A percentile compares a stretch with the other conserved stretches of the same genome.
Evolutionary conservation across 164 flowering plant genomes (phyloP).

Genomic region (Magnolia sinica): DNA sequence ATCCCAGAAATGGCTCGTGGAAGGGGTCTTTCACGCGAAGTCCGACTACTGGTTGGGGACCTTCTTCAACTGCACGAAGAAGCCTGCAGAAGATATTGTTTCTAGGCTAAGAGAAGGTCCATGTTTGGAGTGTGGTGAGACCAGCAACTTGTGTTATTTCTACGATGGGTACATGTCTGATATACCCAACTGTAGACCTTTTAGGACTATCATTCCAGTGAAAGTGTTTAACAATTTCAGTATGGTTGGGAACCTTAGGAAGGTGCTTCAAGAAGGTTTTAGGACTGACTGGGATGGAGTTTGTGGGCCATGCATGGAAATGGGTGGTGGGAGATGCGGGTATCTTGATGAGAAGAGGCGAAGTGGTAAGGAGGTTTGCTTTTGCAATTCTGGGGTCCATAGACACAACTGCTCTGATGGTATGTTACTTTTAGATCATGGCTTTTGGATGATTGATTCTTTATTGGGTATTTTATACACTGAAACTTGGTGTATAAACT

Average conservation of each 20-base stretch:
- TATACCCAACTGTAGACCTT: background rate
- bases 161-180: background rate
- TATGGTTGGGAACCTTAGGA: background rate
- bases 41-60: background rate
- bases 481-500: too few species aligned
- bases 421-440: background rate
- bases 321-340: constrained; percentile 6
- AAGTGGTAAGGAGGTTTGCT: background rate
- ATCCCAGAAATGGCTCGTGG: background rate
- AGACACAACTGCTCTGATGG: constrained; percentile 13
- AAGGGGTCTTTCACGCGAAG: background rate
- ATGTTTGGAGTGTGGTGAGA: constrained; percentile 6
- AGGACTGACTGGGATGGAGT: constrained; percentile 1
- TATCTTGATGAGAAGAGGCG: background rate
- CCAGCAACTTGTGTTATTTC: background rate
- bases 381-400: constrained; percentile 7
- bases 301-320: constrained; percentile 5
- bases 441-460: too few species aligned
- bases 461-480: too few species aligned
- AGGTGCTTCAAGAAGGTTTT: background rate
- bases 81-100: background rate
- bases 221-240: background rate
- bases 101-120: background rate
- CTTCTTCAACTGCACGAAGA: constrained; percentile 2
- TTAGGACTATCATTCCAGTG: background rate